phyloP scores from a whole-genome alignment of 768 basidiomycete species.

The Mycena crocata region DNA sequence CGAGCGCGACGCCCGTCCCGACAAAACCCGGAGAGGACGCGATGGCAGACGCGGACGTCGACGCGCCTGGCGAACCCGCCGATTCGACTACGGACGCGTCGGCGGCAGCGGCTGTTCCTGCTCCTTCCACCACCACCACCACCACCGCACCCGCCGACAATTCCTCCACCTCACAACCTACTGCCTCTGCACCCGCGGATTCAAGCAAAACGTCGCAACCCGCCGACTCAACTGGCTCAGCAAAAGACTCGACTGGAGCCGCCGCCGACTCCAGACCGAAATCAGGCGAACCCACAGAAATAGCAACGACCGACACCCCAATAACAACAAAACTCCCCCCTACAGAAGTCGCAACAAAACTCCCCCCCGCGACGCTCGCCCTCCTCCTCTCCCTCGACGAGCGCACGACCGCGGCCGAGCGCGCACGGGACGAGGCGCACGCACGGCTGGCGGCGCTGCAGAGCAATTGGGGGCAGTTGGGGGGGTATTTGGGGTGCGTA shows the following conservation, averaged over 20 bases:
- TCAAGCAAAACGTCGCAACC: not conserved
- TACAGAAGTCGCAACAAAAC: constrained; percentile 46
- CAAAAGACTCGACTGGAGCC: no score
- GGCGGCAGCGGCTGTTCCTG: no score
- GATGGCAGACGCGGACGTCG: constrained; percentile 21
- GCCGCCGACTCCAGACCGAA: no score
- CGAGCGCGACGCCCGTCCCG: no score
- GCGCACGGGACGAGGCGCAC: constrained; percentile 66
- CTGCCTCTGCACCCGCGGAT: not conserved
- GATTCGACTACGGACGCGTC: no score
- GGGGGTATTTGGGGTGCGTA: no score
- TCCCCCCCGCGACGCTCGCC: constrained; percentile 6
- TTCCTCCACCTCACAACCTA: not conserved
- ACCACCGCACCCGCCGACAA: constrained; percentile 32
- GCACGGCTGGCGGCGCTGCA: no score
- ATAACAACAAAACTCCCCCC: not conserved
- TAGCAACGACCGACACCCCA: no score
- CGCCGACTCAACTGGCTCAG: not conserved
- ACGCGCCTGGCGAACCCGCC: constrained; percentile 14
- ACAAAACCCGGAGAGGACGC: no score
- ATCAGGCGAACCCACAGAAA: no score
- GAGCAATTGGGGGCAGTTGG: no score
- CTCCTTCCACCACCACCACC: constrained; percentile 35
- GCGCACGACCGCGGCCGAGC: constrained; percentile 62
- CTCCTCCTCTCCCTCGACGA: constrained; percentile 58